Evolutionary conservation across 2,329 filamentous ascomycete species (phyloP).

Genomic region (Knufia petricola): DNA sequence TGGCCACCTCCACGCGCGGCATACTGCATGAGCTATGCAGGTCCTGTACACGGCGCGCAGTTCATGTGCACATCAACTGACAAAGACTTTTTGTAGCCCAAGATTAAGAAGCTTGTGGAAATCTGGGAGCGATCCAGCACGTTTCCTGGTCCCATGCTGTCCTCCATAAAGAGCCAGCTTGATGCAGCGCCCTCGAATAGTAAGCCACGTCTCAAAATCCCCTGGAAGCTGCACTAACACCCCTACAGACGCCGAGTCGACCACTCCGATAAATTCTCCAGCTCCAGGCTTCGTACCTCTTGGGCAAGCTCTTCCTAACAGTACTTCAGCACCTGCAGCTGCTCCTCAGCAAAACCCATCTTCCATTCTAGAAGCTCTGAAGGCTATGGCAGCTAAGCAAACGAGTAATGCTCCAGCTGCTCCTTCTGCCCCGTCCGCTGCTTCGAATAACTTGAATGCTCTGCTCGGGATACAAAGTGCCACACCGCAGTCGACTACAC

Average conservation of each 20-base stretch:
- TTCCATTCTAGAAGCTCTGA: slow-evolving; percentile 66
- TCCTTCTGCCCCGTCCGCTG: slow-evolving; percentile 28
- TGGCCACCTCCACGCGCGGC: slow-evolving; percentile 35
- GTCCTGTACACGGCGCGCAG: background rate
- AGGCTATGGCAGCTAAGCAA: slow-evolving; percentile 64
- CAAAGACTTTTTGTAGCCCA: slow-evolving; percentile 58
- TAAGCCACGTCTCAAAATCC: slow-evolving; percentile 46
- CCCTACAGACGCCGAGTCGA: slow-evolving; percentile 50
- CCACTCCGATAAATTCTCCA: slow-evolving; percentile 54
- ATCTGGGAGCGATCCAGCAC: slow-evolving; percentile 97
- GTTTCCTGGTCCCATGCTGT: slow-evolving; percentile 71
- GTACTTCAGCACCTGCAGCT: slow-evolving; percentile 12
- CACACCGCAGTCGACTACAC: slow-evolving; percentile 28
- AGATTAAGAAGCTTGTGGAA: slow-evolving; percentile 88
- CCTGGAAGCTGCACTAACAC: background rate
- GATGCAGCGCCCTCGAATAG: slow-evolving; percentile 42
- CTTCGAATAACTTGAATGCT: slow-evolving; percentile 36
- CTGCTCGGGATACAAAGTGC: slow-evolving; percentile 41
- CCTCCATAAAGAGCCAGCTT: slow-evolving; percentile 70
- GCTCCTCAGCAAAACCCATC: slow-evolving; percentile 45
- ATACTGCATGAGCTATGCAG: background rate
- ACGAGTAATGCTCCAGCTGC: slow-evolving; percentile 46
- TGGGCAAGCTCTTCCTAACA: slow-evolving; percentile 25
- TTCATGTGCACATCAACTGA: slow-evolving; percentile 1
- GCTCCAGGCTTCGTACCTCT: slow-evolving; percentile 36